Percentiles rank a stretch among this genome's conserved stretches.
These are phyloP conservation scores for Verticillium albo-atrum DNA, from an alignment of 2,329 filamentous ascomycete genomes.

Conservation along the genomic window DNA sequence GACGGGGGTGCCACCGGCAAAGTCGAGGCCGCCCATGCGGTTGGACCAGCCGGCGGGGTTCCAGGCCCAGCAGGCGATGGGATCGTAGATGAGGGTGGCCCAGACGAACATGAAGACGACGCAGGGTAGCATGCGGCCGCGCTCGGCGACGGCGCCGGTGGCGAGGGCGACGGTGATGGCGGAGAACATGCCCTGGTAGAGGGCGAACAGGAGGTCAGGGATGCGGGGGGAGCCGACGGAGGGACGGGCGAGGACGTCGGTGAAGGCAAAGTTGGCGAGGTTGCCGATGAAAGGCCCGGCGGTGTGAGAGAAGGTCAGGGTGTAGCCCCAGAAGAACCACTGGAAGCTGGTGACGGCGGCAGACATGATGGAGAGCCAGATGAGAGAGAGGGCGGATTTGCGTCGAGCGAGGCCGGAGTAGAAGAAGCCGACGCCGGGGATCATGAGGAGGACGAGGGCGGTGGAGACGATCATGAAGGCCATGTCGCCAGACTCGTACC, in stretches of 20 bases:
- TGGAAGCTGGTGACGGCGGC: conserved; percentile 81
- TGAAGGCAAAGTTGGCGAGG: conserved; percentile 75
- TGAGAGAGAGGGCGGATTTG: conserved; percentile 83
- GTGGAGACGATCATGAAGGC: conserved; percentile 80
- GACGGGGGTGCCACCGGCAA: conserved; percentile 85
- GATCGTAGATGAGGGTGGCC: conserved; percentile 86
- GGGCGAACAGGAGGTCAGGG: conserved; percentile 78
- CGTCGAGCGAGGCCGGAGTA: conserved; percentile 85
- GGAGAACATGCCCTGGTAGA: conserved; percentile 88
- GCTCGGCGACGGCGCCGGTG: conserved; percentile 79
- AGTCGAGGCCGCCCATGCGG: conserved; percentile 77
- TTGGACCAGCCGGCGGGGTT: conserved; percentile 78
- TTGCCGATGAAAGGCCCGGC: conserved; percentile 74
- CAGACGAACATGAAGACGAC: conserved; percentile 92
- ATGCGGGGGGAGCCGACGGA: conserved; percentile 70
- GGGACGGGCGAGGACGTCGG: conserved; percentile 67
- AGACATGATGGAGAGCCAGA: conserved; percentile 88
- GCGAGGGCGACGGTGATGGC: conserved; percentile 81
- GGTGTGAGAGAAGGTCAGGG: conserved; percentile 73
- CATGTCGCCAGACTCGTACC: conserved; percentile 77
- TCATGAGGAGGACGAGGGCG: conserved; percentile 84
- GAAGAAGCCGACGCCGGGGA: conserved; percentile 91
- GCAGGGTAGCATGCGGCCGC: conserved; percentile 82
- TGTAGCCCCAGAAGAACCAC: conserved; percentile 95
- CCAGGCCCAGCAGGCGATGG: conserved; percentile 95